A percentile compares a stretch with the other conserved stretches of the same genome.
These are phyloP conservation scores for Marasmius sp. DNA, from an alignment of 1,284 basidiomycete species.

Conservation along the genomic window DNA sequence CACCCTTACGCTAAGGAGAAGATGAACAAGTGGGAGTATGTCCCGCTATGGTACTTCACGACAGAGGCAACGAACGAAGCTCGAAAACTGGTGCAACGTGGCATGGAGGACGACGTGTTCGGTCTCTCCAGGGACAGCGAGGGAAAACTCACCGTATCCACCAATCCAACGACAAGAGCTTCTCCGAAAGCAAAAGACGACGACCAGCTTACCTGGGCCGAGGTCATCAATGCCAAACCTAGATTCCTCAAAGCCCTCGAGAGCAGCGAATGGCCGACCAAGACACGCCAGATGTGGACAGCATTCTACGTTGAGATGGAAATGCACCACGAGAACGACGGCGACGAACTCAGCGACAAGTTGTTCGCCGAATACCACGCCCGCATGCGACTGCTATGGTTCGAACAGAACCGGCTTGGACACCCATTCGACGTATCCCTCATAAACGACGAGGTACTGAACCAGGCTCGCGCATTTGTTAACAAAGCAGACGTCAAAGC, in stretches of 20 bases:
- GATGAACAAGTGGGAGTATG: neutral
- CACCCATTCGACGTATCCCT: conserved; percentile 5
- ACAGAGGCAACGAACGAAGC: neutral
- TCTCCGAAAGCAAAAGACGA: conserved; percentile 4
- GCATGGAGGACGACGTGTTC: neutral
- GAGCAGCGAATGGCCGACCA: neutral
- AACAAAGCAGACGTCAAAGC: neutral
- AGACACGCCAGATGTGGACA: neutral
- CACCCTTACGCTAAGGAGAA: conserved; percentile 2
- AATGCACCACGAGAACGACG: neutral
- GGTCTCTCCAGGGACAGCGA: neutral
- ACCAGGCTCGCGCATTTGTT: neutral
- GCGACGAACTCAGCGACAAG: neutral
- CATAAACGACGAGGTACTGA: neutral
- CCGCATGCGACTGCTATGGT: neutral
- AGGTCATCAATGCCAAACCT: neutral
- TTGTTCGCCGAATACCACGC: conserved; percentile 6
- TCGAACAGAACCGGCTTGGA: neutral
- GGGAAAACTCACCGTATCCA: too few species aligned
- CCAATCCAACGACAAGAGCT: neutral
- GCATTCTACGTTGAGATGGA: too few species aligned
- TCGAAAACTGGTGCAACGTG: neutral
- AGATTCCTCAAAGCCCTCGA: neutral
- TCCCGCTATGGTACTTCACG: conserved; percentile 2
- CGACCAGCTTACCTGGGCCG: neutral